phyloP scores from a whole-genome alignment of 495 filamentous ascomycete species.

The Neurospora sp. region DNA sequence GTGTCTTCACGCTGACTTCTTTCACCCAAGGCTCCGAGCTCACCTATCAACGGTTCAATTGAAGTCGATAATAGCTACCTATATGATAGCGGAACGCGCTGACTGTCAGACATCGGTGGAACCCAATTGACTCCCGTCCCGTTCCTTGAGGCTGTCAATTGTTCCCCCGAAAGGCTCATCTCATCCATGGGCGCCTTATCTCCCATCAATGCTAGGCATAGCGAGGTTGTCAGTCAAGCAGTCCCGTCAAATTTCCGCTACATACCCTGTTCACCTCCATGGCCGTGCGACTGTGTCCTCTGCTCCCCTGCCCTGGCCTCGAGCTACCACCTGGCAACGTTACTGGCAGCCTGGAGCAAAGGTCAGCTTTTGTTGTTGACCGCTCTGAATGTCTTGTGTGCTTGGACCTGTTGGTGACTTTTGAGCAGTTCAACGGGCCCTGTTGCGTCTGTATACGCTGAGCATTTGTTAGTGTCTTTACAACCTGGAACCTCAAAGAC shows the following conservation, averaged over 20 bases:
- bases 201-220: not conserved
- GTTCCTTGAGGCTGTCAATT: not conserved
- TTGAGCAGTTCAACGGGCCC: not conserved
- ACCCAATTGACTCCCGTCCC: not conserved
- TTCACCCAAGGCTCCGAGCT: not conserved
- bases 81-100: not conserved
- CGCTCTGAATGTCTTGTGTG: not conserved
- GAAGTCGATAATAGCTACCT: not conserved
- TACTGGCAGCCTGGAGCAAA: not conserved
- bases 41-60: not conserved
- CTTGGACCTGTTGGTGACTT: not conserved
- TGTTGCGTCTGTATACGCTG: not conserved
- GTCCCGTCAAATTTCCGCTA: not conserved
- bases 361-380: not conserved
- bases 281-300: not conserved
- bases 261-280: not conserved
- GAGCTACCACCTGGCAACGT: not conserved
- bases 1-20: not conserved
- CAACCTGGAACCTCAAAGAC: not conserved
- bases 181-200: not conserved
- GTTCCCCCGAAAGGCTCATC: not conserved
- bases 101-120: not conserved
- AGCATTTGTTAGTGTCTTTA: not conserved
- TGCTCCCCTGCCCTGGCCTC: not conserved
- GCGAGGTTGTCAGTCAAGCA: not conserved